Conservation (phyloP, 306 rosid genomes). For the Cucurbita pepo region DNA sequence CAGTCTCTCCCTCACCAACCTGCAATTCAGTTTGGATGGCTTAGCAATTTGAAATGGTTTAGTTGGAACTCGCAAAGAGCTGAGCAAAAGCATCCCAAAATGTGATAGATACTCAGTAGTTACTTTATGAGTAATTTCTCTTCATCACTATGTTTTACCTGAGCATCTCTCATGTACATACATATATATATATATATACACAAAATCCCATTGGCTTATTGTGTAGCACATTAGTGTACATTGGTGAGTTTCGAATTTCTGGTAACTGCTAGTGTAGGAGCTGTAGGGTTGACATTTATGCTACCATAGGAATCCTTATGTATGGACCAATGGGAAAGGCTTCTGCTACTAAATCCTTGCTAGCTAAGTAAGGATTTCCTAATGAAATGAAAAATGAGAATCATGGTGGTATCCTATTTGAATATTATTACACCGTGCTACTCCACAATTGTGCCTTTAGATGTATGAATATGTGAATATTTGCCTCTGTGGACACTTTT, state of each 20-base stretch:
- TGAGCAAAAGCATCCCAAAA: not conserved
- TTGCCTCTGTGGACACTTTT: not conserved
- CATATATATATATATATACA: not conserved
- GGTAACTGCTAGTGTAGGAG: not conserved
- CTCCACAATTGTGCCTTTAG: not conserved
- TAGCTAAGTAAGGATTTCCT: not conserved
- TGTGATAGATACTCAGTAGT: not conserved
- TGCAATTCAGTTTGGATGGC: constrained; percentile 66
- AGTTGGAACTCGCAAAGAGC: constrained; percentile 30
- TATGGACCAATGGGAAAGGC: not conserved
- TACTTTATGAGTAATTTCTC: not conserved
- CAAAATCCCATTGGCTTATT: not conserved
- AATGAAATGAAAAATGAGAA: not conserved
- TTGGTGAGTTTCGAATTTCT: not conserved
- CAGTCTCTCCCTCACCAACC: constrained; percentile 23
- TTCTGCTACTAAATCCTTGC: not conserved
- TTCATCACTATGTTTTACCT: not conserved
- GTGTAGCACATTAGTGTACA: not conserved
- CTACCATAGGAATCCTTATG: not conserved
- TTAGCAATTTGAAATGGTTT: constrained; percentile 55
- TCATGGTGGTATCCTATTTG: not conserved
- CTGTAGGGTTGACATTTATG: not conserved
- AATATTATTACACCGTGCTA: not conserved
- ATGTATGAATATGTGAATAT: not conserved
- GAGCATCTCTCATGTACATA: not conserved